A percentile compares a stretch with the other conserved stretches of the same genome.
Evolutionary conservation across 768 basidiomycete species (phyloP).

Genomic region (Botryobasidium botryosum): DNA sequence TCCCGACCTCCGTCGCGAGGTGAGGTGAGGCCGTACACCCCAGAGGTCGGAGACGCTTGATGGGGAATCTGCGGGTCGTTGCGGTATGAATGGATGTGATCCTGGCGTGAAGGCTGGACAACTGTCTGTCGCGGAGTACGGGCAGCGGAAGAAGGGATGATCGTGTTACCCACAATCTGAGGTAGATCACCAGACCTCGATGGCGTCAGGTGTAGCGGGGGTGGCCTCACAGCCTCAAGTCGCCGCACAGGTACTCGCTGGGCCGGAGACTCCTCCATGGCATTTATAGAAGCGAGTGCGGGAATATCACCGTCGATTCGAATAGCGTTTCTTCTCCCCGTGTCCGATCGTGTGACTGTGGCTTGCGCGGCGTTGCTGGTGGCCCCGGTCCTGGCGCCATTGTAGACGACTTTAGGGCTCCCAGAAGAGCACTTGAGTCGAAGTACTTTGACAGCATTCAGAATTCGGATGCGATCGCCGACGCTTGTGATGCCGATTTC

Average conservation of each 20-base stretch:
- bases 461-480: conserved; percentile 78
- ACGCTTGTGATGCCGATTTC: conserved; percentile 85
- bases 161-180: conserved; percentile 49
- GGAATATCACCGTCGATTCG: conserved; percentile 11
- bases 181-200: conserved; percentile 47
- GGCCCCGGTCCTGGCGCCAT: conserved; percentile 10
- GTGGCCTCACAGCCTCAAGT: conserved; percentile 48
- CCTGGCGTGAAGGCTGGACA: too few species aligned
- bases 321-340: conserved; percentile 3
- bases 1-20: too few species aligned
- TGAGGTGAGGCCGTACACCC: too few species aligned
- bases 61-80: too few species aligned
- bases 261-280: conserved; percentile 2
- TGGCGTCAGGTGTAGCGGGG: conserved; percentile 59
- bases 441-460: conserved; percentile 68
- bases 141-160: too few species aligned
- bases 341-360: conserved; percentile 13
- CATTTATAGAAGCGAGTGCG: not conserved
- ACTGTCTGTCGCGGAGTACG: too few species aligned
- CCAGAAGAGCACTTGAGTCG: conserved; percentile 47
- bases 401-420: conserved; percentile 10
- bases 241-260: conserved; percentile 20
- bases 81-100: too few species aligned
- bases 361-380: conserved; percentile 14
- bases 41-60: too few species aligned